These are phyloP conservation scores for Ustilago cynodontis DNA, from an alignment of 1,284 basidiomycete genomes.

Conservation along the genomic window DNA sequence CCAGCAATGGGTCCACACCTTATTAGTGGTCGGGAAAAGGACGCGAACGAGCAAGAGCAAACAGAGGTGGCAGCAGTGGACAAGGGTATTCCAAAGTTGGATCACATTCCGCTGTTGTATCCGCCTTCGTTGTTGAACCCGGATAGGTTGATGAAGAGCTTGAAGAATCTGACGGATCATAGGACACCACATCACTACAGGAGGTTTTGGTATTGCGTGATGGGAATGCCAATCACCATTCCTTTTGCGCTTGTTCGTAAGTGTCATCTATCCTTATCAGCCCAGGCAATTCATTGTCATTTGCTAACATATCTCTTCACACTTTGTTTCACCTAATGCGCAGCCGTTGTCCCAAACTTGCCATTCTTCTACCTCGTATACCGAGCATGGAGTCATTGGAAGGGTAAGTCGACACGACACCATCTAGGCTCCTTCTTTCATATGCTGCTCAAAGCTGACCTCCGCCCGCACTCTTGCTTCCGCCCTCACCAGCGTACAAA, in stretches of 20 bases:
- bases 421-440: background rate
- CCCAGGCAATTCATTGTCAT: background rate
- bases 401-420: conserved; percentile 35
- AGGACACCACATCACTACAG: conserved; percentile 62
- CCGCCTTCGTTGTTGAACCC: conserved; percentile 50
- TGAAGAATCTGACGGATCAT: conserved; percentile 49
- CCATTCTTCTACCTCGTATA: conserved; percentile 69
- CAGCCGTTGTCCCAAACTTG: conserved; percentile 66
- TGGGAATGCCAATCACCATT: conserved; percentile 64
- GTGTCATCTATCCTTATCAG: conserved; percentile 3
- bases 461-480: background rate
- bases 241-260: conserved; percentile 65
- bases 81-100: conserved; percentile 25
- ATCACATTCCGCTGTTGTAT: conserved; percentile 61
- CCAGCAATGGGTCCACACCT: conserved; percentile 57
- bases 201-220: conserved; percentile 55
- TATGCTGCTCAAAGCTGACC: background rate
- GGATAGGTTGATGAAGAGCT: conserved; percentile 43
- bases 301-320: background rate
- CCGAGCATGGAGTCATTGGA: conserved; percentile 65
- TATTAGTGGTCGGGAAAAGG: conserved; percentile 14
- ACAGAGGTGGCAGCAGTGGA: background rate
- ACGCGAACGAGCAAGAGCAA: conserved; percentile 2
- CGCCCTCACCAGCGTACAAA: conserved; percentile 50
- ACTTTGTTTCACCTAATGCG: background rate